Evolutionary conservation across 1,284 basidiomycete genomes (phyloP).

Genomic region (Neolentinus lepideus): DNA sequence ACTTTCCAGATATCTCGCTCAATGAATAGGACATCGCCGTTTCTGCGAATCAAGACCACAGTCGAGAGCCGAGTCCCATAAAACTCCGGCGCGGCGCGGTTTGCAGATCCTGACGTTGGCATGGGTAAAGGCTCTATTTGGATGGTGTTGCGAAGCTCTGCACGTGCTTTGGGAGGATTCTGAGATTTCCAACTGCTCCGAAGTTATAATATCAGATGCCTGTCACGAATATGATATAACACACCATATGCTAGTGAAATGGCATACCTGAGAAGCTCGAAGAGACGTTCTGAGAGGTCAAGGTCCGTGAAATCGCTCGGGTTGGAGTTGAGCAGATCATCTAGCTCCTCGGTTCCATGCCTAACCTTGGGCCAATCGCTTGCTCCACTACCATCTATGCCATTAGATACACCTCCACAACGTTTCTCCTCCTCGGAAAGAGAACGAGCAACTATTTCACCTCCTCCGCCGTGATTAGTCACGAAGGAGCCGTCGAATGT

Average conservation of each 20-base stretch:
- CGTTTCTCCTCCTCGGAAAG: constrained; percentile 40
- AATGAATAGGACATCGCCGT: constrained; percentile 55
- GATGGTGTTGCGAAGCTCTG: constrained; percentile 54
- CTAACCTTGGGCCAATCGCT: constrained; percentile 66
- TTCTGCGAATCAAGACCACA: constrained; percentile 55
- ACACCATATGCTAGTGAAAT: constrained; percentile 21
- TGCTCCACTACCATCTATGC: constrained; percentile 50
- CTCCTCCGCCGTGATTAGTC: constrained; percentile 65
- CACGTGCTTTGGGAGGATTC: constrained; percentile 36
- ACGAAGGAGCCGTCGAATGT: constrained; percentile 45
- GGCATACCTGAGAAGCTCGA: constrained; percentile 60
- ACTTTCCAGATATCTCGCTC: constrained; percentile 66
- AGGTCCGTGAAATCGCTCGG: constrained; percentile 34
- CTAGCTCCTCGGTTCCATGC: constrained; percentile 43
- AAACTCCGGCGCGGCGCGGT: constrained; percentile 9
- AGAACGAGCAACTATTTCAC: constrained; percentile 43
- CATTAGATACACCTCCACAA: constrained; percentile 64
- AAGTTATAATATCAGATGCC: background rate
- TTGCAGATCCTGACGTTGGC: background rate
- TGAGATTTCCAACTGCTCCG: constrained; percentile 39
- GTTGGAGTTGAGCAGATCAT: constrained; percentile 28
- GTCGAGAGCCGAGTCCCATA: constrained; percentile 74
- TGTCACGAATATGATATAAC: constrained; percentile 1
- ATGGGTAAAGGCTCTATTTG: constrained; percentile 43
- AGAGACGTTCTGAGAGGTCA: constrained; percentile 47